A percentile compares a stretch with the other conserved stretches of the same genome.
Evolutionary conservation across 805 yeast species (phyloP).

Genomic region (Kodamaea kakaduensis): DNA sequence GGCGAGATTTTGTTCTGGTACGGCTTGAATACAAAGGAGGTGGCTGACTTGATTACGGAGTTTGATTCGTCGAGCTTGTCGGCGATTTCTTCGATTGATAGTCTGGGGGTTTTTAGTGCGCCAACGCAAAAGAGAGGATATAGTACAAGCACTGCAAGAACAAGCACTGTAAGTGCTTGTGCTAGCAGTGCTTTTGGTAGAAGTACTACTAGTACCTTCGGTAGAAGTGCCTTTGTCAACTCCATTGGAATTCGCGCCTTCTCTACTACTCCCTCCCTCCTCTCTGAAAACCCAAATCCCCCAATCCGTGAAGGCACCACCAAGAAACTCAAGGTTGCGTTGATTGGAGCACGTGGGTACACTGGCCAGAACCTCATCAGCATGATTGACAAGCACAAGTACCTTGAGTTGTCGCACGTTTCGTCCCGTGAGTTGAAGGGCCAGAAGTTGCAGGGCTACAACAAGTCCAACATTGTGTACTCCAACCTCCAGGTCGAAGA

Average conservation of each 20-base stretch:
- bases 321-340: conserved; percentile 69
- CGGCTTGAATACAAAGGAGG: conserved; percentile 68
- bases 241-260: conserved; percentile 20
- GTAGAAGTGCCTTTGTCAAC: conserved; percentile 4
- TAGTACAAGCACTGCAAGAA: conserved; percentile 28
- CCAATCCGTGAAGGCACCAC: conserved; percentile 62
- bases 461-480: conserved; percentile 73
- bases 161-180: too few relatives aligned
- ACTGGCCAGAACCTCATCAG: conserved; percentile 92
- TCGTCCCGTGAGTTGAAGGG: conserved; percentile 95
- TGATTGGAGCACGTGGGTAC: conserved; percentile 97
- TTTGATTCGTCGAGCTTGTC: conserved; percentile 34
- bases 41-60: conserved; percentile 57
- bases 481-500: conserved; percentile 87
- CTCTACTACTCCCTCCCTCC: conserved; percentile 12
- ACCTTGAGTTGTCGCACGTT: conserved; percentile 83
- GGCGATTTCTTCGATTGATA: conserved; percentile 35
- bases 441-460: conserved; percentile 80
- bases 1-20: conserved; percentile 95
- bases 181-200: too few relatives aligned
- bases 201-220: too few relatives aligned
- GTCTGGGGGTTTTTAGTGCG: conserved; percentile 44
- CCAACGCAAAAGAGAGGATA: conserved; percentile 49
- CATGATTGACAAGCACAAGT: conserved; percentile 83
- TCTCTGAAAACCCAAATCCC: conserved; percentile 55